These are phyloP conservation scores for Malassezia restricta DNA, from an alignment of 1,284 basidiomycete species.

Conservation along the genomic window DNA sequence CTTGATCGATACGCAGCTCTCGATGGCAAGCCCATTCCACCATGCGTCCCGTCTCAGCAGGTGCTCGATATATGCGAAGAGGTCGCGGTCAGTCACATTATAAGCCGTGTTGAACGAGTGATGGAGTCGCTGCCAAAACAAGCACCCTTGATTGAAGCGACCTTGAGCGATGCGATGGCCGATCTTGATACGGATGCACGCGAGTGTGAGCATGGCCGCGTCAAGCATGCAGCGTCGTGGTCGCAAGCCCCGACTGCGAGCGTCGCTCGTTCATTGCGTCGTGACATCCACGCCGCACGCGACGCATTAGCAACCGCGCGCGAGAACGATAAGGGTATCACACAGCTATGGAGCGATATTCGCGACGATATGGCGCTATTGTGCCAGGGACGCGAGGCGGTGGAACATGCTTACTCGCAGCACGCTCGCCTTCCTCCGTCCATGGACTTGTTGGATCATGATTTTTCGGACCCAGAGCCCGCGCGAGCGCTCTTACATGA, in stretches of 20 bases:
- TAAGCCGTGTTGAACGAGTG: slow-evolving; percentile 11
- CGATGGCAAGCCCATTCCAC: slow-evolving; percentile 49
- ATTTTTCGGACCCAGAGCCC: neutral
- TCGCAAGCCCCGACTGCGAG: slow-evolving; percentile 64
- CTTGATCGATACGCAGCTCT: slow-evolving; percentile 66
- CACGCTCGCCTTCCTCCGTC: neutral
- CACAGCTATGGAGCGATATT: slow-evolving; percentile 62
- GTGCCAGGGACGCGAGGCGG: slow-evolving; percentile 50
- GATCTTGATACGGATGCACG: slow-evolving; percentile 44
- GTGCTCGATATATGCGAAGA: neutral
- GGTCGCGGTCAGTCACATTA: neutral
- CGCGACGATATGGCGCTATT: slow-evolving; percentile 60
- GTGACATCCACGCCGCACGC: slow-evolving; percentile 68
- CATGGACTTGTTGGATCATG: slow-evolving; percentile 12
- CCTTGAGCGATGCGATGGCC: slow-evolving; percentile 19
- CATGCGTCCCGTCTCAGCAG: slow-evolving; percentile 48
- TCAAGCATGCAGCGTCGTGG: slow-evolving; percentile 77
- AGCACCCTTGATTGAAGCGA: neutral
- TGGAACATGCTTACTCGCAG: slow-evolving; percentile 53
- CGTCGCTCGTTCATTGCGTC: slow-evolving; percentile 54
- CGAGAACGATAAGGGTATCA: slow-evolving; percentile 65
- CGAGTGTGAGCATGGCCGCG: slow-evolving; percentile 48
- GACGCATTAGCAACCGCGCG: slow-evolving; percentile 65
- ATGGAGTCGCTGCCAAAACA: neutral
- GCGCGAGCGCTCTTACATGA: neutral